Evolutionary conservation across 345 rosid species (phyloP).

Genomic region (Camelina laxa): DNA sequence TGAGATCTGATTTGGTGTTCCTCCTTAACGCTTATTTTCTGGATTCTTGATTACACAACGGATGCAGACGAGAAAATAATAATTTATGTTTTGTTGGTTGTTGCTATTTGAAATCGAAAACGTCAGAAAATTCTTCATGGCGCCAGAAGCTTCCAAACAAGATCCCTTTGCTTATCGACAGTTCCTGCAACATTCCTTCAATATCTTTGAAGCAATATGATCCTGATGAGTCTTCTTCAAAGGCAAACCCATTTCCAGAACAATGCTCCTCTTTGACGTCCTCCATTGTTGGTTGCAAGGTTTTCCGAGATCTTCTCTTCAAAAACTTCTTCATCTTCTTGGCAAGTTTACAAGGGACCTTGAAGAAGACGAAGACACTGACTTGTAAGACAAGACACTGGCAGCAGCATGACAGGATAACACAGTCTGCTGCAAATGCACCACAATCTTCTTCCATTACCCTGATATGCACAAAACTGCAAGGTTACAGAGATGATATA

Average conservation of each 20-base stretch:
- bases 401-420: conserved; percentile 78
- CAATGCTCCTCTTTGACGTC: conserved; percentile 27
- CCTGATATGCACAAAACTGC: conserved; percentile 31
- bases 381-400: conserved; percentile 77
- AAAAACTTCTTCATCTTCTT: conserved; percentile 55
- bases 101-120: conserved; percentile 15
- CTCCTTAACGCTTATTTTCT: background rate
- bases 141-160: conserved; percentile 95
- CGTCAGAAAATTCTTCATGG: conserved; percentile 37
- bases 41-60: conserved; percentile 20
- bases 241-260: conserved; percentile 10
- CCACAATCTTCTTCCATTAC: conserved; percentile 62
- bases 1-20: background rate
- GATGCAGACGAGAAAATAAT: background rate
- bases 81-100: background rate
- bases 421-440: conserved; percentile 73
- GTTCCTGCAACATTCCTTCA: conserved; percentile 63
- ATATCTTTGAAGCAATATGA: conserved; percentile 53
- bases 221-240: conserved; percentile 26
- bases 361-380: conserved; percentile 54
- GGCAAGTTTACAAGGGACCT: conserved; percentile 58
- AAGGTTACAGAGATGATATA: background rate
- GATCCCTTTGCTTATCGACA: conserved; percentile 60
- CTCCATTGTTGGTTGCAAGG: conserved; percentile 29
- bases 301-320: conserved; percentile 42